Base-by-base conservation (phyloP, 2,329 filamentous ascomycete genomes). In the Nigrospora oryzae region DNA sequence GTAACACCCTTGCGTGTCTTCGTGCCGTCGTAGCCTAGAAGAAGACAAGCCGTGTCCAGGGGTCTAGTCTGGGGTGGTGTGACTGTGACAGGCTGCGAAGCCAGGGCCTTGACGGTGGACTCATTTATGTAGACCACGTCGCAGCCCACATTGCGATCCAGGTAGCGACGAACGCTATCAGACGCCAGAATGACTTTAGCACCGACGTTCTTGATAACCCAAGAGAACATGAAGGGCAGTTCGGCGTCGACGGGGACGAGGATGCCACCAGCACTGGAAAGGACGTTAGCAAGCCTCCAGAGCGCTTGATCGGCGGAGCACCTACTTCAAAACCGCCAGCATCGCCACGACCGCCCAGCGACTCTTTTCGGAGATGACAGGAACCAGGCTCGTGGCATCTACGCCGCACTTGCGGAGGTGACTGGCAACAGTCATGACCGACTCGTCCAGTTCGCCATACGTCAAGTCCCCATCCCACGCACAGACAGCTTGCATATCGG, bases 301-400 rank as follows among this genome's bases (percentile, higher is more conserved):
- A 28, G 12, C 12, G 14, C 36, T 38, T 38, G 3, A 8, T 38
- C 4, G 33, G 42, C 43, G 37, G 38, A 53, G 49, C 77, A 80
- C 81, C 45, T 72, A 70, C 62, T 86, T 84, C 37, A 88, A 64
- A 2, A 83, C 72, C 0, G 84, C 83, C 16, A 90, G 68, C 48
- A 90, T 82, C 7, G 81, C 74, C 35, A 88, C 66, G 40, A 88
- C 83, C 0, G 86, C 71, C 58, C 84, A 75, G 13, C 80, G 65
- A 16, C 77, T 85, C 63, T 87, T 89, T 37, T 86, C 79, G 55
- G 89, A 71, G 15, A 83, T 75, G 6, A 89, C 70, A 5, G 80
- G 81, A 1, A 89, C 73, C 4, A 84, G 66, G 43, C 53, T 56
- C 17, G 55, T 55, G 10, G 53, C 55, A 36, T 56, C 51, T 16